Evolutionary conservation across 192 early-diverging fungal genomes (phyloP).

Genomic region (Spinellus fusiger): DNA sequence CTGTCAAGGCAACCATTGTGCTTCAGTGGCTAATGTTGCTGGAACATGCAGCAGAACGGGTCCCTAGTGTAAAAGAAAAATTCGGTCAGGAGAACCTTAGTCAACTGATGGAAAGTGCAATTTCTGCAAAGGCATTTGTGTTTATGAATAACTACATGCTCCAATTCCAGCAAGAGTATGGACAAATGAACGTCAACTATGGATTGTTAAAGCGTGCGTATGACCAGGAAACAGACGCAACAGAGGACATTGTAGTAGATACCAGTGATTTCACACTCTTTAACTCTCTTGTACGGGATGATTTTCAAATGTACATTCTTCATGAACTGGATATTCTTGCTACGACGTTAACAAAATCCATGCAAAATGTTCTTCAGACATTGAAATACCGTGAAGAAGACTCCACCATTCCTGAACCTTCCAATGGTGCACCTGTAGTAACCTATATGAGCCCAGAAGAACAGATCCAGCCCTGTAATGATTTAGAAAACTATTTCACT

Average conservation of each 20-base stretch:
- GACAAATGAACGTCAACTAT: background rate
- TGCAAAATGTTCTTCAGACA: constrained; percentile 51
- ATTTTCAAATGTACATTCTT: constrained; percentile 47
- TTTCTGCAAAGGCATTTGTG: constrained; percentile 50
- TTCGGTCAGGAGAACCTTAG: constrained; percentile 26
- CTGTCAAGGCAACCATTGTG: constrained; percentile 34
- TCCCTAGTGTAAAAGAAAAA: background rate
- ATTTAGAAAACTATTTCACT: constrained; percentile 66
- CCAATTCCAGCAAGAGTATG: constrained; percentile 27
- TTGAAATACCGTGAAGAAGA: constrained; percentile 72
- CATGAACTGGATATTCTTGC: constrained; percentile 45
- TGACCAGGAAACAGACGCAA: background rate
- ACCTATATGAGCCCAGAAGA: constrained; percentile 11
- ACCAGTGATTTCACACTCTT: background rate
- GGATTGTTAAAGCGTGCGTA: background rate
- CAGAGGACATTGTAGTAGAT: background rate
- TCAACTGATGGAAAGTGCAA: constrained; percentile 47
- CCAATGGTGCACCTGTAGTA: constrained; percentile 1
- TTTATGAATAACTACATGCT: constrained; percentile 63
- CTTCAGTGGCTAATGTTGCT: constrained; percentile 60
- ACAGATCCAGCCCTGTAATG: constrained; percentile 31
- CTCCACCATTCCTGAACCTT: constrained; percentile 17
- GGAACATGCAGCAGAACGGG: constrained; percentile 26
- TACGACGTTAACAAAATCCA: constrained; percentile 47
- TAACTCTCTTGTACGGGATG: constrained; percentile 6